These are phyloP conservation scores for Rhypophila decipiens DNA, from an alignment of 495 filamentous ascomycete genomes.

Conservation along the genomic window DNA sequence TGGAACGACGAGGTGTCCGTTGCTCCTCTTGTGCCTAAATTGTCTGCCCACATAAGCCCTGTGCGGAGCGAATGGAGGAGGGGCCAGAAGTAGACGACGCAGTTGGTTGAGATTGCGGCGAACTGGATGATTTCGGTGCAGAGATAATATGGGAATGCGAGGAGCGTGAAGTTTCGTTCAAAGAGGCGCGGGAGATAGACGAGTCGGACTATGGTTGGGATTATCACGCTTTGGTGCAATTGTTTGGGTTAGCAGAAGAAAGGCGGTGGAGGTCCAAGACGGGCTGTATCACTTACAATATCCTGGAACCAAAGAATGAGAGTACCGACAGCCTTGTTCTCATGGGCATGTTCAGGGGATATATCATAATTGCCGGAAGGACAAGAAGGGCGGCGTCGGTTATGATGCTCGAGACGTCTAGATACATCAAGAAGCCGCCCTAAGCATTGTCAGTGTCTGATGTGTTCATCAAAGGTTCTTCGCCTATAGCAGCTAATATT, in stretches of 20 bases:
- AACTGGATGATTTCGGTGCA: constrained; percentile 19
- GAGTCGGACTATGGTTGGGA: constrained; percentile 15
- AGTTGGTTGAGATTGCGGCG: constrained; percentile 16
- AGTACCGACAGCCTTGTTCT: constrained; percentile 15
- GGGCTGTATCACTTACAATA: constrained; percentile 18
- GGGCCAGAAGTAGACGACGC: constrained; percentile 22
- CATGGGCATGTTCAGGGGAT: constrained; percentile 14
- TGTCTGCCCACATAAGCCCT: constrained; percentile 20
- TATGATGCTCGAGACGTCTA: constrained; percentile 36
- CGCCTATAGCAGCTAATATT: too few relatives aligned
- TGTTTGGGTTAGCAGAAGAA: too few relatives aligned
- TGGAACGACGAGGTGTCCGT: constrained; percentile 16
- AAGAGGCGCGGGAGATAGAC: constrained; percentile 17
- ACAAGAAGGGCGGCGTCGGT: constrained; percentile 34
- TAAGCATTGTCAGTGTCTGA: too few relatives aligned
- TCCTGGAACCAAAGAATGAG: constrained; percentile 16
- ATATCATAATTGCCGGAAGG: constrained; percentile 33
- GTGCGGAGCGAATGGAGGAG: constrained; percentile 20
- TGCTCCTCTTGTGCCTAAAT: constrained; percentile 2
- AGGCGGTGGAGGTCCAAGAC: too few relatives aligned
- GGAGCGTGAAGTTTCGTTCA: constrained; percentile 14
- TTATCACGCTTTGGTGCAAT: constrained; percentile 12
- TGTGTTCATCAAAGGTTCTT: too few relatives aligned
- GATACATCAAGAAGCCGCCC: constrained; percentile 36
- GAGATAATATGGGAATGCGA: constrained; percentile 20